A percentile compares a stretch with the other conserved stretches of the same genome.
These are phyloP conservation scores for Fraxinus latifolia DNA, from an alignment of 305 asterid genomes.

Conservation along the genomic window DNA sequence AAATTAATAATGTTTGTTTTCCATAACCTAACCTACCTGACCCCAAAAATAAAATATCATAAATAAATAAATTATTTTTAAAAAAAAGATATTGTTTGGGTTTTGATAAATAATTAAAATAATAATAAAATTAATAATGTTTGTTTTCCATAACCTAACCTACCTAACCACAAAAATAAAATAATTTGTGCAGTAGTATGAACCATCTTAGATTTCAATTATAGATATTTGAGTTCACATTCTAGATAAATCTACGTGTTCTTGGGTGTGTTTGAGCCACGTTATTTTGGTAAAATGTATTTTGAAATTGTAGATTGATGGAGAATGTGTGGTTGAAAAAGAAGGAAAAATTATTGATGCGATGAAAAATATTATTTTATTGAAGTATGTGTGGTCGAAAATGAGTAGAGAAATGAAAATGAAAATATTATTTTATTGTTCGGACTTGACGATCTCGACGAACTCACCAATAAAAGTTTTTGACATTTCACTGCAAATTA, in stretches of 20 bases:
- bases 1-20: not conserved
- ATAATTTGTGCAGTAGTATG: not conserved
- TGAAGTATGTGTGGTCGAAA: too few species aligned
- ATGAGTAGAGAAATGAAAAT: too few species aligned
- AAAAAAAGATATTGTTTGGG: not conserved
- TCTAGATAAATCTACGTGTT: not conserved
- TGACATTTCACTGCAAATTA: not conserved
- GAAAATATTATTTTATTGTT: not conserved
- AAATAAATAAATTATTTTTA: too few species aligned
- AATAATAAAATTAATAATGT: not conserved
- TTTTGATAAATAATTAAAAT: not conserved
- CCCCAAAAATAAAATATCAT: not conserved
- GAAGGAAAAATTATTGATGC: too few species aligned
- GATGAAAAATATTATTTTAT: too few species aligned
- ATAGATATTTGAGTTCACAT: not conserved
- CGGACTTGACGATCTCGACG: not conserved
- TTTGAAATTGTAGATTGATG: too few species aligned
- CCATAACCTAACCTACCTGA: not conserved
- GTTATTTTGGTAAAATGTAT: too few species aligned
- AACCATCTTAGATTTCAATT: not conserved
- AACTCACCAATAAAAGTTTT: not conserved
- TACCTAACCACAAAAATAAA: not conserved
- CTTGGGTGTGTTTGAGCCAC: not conserved
- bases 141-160: not conserved
- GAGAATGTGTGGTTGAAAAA: too few species aligned